Evolutionary conservation across 1,139 yeast species (phyloP).

Genomic region (Candida dubliniensis): DNA sequence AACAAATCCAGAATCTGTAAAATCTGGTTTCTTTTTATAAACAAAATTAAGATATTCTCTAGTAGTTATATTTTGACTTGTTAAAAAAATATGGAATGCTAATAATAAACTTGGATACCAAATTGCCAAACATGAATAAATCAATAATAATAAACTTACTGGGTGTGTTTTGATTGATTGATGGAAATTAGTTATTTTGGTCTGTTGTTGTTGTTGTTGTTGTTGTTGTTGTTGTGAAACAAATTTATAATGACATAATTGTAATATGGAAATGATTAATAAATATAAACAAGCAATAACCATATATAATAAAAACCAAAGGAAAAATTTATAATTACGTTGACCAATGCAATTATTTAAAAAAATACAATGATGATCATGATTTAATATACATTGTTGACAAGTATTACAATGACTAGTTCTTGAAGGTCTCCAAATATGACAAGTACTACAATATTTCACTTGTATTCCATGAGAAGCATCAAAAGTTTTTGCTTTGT

Average conservation of each 20-base stretch:
- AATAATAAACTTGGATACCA: constrained; percentile 58
- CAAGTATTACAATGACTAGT: constrained; percentile 46
- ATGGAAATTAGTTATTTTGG: constrained; percentile 16
- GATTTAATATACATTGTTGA: constrained; percentile 44
- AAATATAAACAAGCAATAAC: constrained; percentile 25
- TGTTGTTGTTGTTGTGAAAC: neutral
- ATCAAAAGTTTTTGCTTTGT: neutral
- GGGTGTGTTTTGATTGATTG: constrained; percentile 34
- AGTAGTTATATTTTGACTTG: constrained; percentile 65
- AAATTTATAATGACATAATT: constrained; percentile 26
- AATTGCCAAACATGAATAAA: constrained; percentile 44
- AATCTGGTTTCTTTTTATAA: constrained; percentile 14
- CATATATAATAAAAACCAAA: constrained; percentile 38
- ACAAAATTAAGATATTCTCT: constrained; percentile 58
- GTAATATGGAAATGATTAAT: constrained; percentile 27
- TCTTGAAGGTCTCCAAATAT: constrained; percentile 49
- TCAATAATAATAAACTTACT: constrained; percentile 46
- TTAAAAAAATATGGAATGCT: constrained; percentile 52
- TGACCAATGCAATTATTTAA: constrained; percentile 45
- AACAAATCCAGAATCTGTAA: constrained; percentile 19
- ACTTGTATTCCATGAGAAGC: constrained; percentile 38
- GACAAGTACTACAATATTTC: constrained; percentile 47
- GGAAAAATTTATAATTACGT: constrained; percentile 35
- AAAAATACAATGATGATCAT: constrained; percentile 45
- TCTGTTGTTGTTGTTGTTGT: neutral